A percentile compares a stretch with the other conserved stretches of the same genome.
Evolutionary conservation across 768 basidiomycete genomes (phyloP).

Genomic region (Imleria badia): DNA sequence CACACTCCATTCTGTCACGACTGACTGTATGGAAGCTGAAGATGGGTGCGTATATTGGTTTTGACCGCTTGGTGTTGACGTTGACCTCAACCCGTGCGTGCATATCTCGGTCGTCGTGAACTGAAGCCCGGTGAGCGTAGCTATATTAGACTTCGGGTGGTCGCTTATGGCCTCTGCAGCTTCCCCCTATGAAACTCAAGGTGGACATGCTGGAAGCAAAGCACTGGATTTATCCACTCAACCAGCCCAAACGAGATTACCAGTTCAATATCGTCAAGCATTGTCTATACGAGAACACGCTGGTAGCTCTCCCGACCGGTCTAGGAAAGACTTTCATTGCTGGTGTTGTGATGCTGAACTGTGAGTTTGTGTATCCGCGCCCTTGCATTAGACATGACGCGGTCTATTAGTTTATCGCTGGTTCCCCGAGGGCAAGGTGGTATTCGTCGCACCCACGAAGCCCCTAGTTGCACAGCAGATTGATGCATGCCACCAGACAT

Average conservation of each 20-base stretch:
- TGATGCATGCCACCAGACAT: conserved; percentile 87
- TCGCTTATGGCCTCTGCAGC: conserved; percentile 38
- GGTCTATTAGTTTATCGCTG: conserved; percentile 73
- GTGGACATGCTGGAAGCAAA: conserved; percentile 76
- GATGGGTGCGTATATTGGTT: conserved; percentile 49
- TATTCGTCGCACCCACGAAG: conserved; percentile 96
- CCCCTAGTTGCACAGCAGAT: conserved; percentile 96
- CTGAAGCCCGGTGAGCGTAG: conserved; percentile 31
- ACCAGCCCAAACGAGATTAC: conserved; percentile 85
- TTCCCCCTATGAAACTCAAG: conserved; percentile 72
- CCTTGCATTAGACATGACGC: conserved; percentile 1
- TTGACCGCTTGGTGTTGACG: background rate
- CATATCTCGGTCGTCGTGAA: background rate
- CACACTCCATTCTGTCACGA: background rate
- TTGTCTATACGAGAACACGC: conserved; percentile 87
- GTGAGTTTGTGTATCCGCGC: conserved; percentile 40
- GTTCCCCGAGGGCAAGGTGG: conserved; percentile 89
- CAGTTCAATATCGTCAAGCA: conserved; percentile 90
- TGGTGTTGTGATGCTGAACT: conserved; percentile 94
- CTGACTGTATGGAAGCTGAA: conserved; percentile 30
- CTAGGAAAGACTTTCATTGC: conserved; percentile 98
- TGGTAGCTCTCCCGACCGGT: conserved; percentile 94
- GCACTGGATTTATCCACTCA: conserved; percentile 92
- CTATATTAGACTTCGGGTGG: too few species aligned
- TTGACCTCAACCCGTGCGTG: conserved; percentile 3